Evolutionary conservation across 805 yeast species (phyloP).

Genomic region (Pichia pseudocactophila): DNA sequence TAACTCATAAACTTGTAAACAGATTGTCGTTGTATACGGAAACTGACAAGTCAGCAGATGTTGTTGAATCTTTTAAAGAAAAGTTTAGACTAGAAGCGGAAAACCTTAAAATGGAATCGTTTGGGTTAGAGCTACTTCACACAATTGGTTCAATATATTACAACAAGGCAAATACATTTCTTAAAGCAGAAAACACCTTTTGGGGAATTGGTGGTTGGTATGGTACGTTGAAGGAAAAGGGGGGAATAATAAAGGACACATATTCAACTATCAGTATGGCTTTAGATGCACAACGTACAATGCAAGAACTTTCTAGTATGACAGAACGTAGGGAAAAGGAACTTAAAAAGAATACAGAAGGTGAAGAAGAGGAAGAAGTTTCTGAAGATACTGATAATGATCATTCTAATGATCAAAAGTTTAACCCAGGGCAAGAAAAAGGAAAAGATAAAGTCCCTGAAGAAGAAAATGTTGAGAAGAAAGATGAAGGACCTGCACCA

Average conservation of each 20-base stretch:
- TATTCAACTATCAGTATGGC: constrained; percentile 77
- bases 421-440: background rate
- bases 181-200: constrained; percentile 63
- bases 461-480: constrained; percentile 21
- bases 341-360: constrained; percentile 17
- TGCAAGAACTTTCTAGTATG: constrained; percentile 65
- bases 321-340: constrained; percentile 41
- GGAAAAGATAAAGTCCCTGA: background rate
- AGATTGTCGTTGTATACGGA: constrained; percentile 42
- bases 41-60: constrained; percentile 53
- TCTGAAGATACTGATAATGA: background rate
- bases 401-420: background rate
- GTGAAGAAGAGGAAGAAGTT: constrained; percentile 2
- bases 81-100: constrained; percentile 58
- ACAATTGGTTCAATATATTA: constrained; percentile 75
- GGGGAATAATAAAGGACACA: constrained; percentile 74
- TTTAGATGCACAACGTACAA: constrained; percentile 73
- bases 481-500: constrained; percentile 27
- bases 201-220: constrained; percentile 82
- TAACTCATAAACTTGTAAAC: constrained; percentile 39
- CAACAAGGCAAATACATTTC: constrained; percentile 62
- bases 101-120: constrained; percentile 85
- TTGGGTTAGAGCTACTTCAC: constrained; percentile 82
- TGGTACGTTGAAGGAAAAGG: constrained; percentile 75
- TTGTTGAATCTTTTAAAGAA: constrained; percentile 44